Percentiles rank a stretch among this genome's conserved stretches.
Evolutionary conservation across 345 rosid species (phyloP).

Genomic region (Cardiospermum halicacabum): DNA sequence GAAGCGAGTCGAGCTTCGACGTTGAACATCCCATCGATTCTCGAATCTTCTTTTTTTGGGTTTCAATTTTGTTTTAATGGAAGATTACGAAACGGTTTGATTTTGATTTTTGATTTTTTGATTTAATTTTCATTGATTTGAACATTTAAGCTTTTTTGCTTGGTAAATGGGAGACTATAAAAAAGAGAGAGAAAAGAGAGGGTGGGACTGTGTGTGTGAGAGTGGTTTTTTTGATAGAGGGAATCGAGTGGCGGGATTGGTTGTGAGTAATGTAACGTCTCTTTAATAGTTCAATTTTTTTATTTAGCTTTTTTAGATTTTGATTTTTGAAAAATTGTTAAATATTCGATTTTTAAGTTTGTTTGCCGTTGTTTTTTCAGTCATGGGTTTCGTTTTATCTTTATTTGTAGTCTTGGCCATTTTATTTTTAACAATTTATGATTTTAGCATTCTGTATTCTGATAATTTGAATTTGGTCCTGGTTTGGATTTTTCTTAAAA

Average conservation of each 20-base stretch:
- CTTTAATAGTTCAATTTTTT: not conserved
- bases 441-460: not conserved
- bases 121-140: not conserved
- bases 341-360: too few relatives aligned
- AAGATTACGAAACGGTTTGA: too few relatives aligned
- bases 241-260: conserved; percentile 3
- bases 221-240: conserved; percentile 1
- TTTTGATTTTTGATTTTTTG: too few relatives aligned
- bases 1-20: conserved; percentile 51
- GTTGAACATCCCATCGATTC: conserved; percentile 45
- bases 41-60: too few relatives aligned
- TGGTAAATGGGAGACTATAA: not conserved
- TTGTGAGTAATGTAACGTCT: conserved; percentile 5
- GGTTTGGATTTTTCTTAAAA: too few relatives aligned
- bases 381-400: not conserved
- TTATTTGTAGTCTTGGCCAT: not conserved
- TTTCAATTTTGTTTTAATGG: too few relatives aligned
- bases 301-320: too few relatives aligned
- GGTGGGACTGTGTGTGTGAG: not conserved
- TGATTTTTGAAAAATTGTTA: too few relatives aligned
- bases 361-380: not conserved
- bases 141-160: conserved; percentile 8
- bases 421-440: not conserved
- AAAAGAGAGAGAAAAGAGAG: not conserved
- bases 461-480: too few relatives aligned